These are phyloP conservation scores for Aspergillus sp. DNA, from an alignment of 2,329 filamentous ascomycete species.

Conservation along the genomic window DNA sequence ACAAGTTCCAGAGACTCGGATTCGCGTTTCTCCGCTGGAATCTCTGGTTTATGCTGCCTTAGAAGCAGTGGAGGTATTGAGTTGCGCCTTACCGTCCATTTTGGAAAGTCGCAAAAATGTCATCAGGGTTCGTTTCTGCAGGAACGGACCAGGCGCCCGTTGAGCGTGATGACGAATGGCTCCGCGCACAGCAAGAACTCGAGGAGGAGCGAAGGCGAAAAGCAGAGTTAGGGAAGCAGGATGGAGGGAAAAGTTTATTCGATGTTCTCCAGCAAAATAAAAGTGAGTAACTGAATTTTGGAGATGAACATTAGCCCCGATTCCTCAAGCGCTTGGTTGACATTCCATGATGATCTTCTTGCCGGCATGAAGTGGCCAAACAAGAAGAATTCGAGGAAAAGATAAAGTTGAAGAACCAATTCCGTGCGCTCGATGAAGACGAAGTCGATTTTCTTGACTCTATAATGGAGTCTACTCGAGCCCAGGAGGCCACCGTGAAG, in stretches of 20 bases:
- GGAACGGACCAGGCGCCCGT: conserved; percentile 43
- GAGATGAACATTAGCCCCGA: not conserved
- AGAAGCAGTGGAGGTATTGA: not conserved
- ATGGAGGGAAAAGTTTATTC: conserved; percentile 50
- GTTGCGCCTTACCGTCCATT: not conserved
- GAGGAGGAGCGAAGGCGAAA: conserved; percentile 47
- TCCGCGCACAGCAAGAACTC: conserved; percentile 44
- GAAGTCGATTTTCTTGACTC: conserved; percentile 56
- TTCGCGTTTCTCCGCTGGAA: not conserved
- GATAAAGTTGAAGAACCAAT: conserved; percentile 51
- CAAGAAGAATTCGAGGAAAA: conserved; percentile 55
- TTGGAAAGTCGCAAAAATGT: conserved; percentile 33
- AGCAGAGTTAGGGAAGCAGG: conserved; percentile 53
- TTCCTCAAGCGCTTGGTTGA: conserved; percentile 30
- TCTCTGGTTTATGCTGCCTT: not conserved
- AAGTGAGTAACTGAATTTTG: conserved; percentile 37
- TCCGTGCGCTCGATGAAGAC: conserved; percentile 52
- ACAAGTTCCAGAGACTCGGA: not conserved
- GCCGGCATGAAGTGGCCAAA: conserved; percentile 41
- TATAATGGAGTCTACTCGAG: conserved; percentile 56
- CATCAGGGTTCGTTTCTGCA: conserved; percentile 47
- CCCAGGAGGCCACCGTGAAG: conserved; percentile 57
- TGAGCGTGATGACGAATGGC: conserved; percentile 46
- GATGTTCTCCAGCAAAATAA: conserved; percentile 52
- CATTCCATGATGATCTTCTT: conserved; percentile 39